Percentiles rank a stretch among this genome's conserved stretches.
These are phyloP conservation scores for Scenedesmus sp. DNA, from an alignment of 163 green algal species.

Conservation along the genomic window DNA sequence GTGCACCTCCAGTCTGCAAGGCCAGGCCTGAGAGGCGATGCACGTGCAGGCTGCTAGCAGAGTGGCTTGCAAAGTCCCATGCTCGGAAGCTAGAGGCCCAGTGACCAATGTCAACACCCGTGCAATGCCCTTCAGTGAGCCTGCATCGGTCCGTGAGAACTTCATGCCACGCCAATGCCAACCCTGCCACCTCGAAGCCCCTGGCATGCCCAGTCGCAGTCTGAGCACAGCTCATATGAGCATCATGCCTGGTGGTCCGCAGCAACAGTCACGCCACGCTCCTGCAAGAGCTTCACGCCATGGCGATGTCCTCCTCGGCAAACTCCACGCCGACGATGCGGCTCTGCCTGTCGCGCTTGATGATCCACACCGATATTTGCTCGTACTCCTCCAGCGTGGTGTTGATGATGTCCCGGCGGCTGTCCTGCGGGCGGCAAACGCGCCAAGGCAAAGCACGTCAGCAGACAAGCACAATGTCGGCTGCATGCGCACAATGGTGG, in stretches of 20 bases:
- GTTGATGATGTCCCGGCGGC: slow-evolving; percentile 63
- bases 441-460: neutral
- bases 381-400: slow-evolving; percentile 71
- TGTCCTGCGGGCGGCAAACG: neutral
- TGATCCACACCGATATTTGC: slow-evolving; percentile 66
- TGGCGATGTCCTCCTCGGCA: slow-evolving; percentile 53
- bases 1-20: neutral
- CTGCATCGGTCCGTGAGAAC: neutral
- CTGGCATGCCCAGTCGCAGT: neutral
- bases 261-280: neutral
- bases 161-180: slow-evolving; percentile 1
- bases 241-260: neutral
- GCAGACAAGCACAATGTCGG: neutral
- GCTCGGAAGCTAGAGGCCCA: no score
- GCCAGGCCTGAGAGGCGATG: neutral
- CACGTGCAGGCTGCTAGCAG: no score
- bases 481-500: neutral
- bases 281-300: neutral
- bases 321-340: slow-evolving; percentile 38
- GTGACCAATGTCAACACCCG: no score
- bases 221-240: neutral
- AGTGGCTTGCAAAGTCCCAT: no score
- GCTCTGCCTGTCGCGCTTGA: slow-evolving; percentile 30
- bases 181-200: slow-evolving; percentile 26
- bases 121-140: no score